Percentiles rank a stretch among this genome's conserved stretches.
phyloP scores from a whole-genome alignment of 306 rosid species.

The Rosa persica region DNA sequence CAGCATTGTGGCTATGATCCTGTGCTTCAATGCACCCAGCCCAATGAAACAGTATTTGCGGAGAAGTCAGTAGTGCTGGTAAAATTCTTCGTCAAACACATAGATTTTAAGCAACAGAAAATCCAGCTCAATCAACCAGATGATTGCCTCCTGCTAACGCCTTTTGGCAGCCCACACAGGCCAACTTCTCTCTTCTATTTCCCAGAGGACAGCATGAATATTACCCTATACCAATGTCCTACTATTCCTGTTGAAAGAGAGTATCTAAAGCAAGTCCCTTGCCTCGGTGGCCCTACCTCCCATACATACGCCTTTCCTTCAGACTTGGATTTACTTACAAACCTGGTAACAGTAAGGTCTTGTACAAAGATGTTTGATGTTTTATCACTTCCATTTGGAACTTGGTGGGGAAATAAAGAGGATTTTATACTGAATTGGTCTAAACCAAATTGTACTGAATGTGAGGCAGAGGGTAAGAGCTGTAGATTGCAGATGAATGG shows the following conservation, averaged over 20 bases:
- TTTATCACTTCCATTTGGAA: constrained; percentile 6
- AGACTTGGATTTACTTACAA: rapidly evolving
- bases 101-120: constrained; percentile 31
- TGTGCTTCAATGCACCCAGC: neutral
- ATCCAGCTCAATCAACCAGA: constrained; percentile 18
- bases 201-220: neutral
- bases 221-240: constrained; percentile 31
- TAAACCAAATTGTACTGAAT: constrained; percentile 25
- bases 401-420: no score
- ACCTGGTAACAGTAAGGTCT: rapidly evolving
- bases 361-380: constrained; percentile 29
- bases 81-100: constrained; percentile 23
- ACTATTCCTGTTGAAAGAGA: neutral
- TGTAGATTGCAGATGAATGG: constrained; percentile 33
- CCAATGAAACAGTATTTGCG: neutral
- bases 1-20: neutral
- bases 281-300: constrained; percentile 13
- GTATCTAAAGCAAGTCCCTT: neutral
- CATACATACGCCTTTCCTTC: rapidly evolving
- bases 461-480: constrained; percentile 24
- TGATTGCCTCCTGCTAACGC: constrained; percentile 11
- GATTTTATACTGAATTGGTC: constrained; percentile 26
- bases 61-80: neutral
- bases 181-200: constrained; percentile 22
- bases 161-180: neutral